Base-by-base conservation (phyloP, 495 filamentous ascomycete genomes). In the Penicillium odoratum region DNA sequence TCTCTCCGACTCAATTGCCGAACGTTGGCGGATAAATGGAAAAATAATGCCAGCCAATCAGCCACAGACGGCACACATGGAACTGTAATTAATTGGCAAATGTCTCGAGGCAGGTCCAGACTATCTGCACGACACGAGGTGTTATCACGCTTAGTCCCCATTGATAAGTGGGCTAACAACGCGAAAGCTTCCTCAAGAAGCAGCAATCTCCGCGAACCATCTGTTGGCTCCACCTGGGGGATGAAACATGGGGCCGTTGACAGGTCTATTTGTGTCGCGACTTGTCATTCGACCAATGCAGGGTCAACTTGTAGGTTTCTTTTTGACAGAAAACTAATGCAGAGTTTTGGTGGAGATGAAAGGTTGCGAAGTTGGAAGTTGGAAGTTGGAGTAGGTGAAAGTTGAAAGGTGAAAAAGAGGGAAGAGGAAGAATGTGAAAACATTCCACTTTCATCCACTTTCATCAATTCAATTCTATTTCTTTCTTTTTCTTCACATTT, bases 291-390 rank as follows among this genome's bases (percentile, higher is more conserved):
- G 53, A 56, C 53, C 38, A 13, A 31, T 51, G 34, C 26, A 49
- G 36, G 49, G 50, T 49, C 51, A 52, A 5, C 26, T 25, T 51
- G 11, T 40, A 21, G 11, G 29, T 40, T 52, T 53, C 33, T 47
- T 59, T 66, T 38, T 61, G 61, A 63, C 52, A 66, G 57, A 25
- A 38, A 52, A 45, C 61, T 63, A 66, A 58, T 54, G 51, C 36
- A 48, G 36, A 42, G 42, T 15, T 42, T 43, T 49, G 40, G 50
- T 53, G 56, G 56, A 58, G 56, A 53, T 48, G 28, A 31, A 11
- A 4, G 10, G 11, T 21, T 21, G 15, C 13, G 28, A 31, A 5
- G 45, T 2, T 1, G 13, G 13, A 31, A 5, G 45, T 2, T 1
- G 13, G 13, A 18, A 29, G 28, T 11, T 9, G 31, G 10, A 28